Percentiles rank a stretch among this genome's conserved stretches.
Evolutionary conservation across 139 green algal genomes (phyloP).

Genomic region (Helicosporidium sp.): DNA sequence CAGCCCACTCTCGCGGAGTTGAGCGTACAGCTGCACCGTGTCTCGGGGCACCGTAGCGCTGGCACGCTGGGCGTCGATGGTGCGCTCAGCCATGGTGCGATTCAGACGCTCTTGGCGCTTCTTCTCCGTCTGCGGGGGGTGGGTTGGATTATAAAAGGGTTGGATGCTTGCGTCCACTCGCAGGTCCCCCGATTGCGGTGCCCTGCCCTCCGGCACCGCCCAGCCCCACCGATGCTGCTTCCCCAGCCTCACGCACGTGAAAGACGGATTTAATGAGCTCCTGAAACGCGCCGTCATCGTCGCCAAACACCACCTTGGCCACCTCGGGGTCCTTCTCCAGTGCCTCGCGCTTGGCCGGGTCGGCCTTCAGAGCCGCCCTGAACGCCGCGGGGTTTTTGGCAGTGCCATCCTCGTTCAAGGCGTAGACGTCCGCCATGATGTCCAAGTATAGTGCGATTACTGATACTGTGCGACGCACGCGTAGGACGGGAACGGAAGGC

Average conservation of each 20-base stretch:
- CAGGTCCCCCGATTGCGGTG: too few relatives aligned
- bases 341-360: slow-evolving; percentile 28
- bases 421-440: slow-evolving; percentile 16
- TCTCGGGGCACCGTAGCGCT: slow-evolving; percentile 16
- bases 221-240: too few relatives aligned
- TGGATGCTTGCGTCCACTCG: too few relatives aligned
- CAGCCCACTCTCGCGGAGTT: slow-evolving; percentile 53
- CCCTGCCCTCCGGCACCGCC: too few relatives aligned
- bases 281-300: slow-evolving; percentile 44
- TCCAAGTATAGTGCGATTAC: neutral
- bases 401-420: slow-evolving; percentile 38
- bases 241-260: slow-evolving; percentile 20
- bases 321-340: slow-evolving; percentile 39
- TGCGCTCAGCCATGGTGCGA: slow-evolving; percentile 43
- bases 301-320: slow-evolving; percentile 27
- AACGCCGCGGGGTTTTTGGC: slow-evolving; percentile 47
- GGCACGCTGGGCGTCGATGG: slow-evolving; percentile 66
- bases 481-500: neutral
- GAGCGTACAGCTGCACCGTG: slow-evolving; percentile 41
- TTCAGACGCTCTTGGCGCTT: slow-evolving; percentile 16
- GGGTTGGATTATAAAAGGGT: neutral
- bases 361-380: slow-evolving; percentile 24
- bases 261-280: slow-evolving; percentile 41
- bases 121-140: slow-evolving; percentile 35
- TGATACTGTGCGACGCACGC: neutral